phyloP scores from a whole-genome alignment of 2,329 filamentous ascomycete species.

The Pseudodiploospora longispora region DNA sequence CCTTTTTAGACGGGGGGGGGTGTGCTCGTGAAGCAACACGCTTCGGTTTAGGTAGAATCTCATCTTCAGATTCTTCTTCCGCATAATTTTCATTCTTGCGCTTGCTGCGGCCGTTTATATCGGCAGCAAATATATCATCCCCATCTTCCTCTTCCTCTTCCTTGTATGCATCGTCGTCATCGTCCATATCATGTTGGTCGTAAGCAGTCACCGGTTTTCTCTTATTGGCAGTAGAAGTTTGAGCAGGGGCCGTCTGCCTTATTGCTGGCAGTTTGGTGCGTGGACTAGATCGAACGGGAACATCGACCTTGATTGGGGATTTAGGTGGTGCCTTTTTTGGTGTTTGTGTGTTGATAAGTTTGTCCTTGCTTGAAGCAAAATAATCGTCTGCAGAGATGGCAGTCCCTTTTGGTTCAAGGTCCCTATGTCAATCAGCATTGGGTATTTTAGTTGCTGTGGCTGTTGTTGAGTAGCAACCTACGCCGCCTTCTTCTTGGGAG shows the following conservation, averaged over 20 bases:
- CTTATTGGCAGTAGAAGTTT: conserved; percentile 29
- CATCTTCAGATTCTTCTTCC: conserved; percentile 67
- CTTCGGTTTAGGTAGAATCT: conserved; percentile 53
- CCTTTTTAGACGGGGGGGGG: conserved; percentile 13
- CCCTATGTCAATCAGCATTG: conserved; percentile 17
- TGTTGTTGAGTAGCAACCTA: no score
- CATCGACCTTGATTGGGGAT: conserved; percentile 29
- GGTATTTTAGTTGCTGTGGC: no score
- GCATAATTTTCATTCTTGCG: conserved; percentile 67
- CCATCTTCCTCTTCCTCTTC: conserved; percentile 63
- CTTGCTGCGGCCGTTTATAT: conserved; percentile 57
- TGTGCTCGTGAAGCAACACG: conserved; percentile 39
- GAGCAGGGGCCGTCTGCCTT: conserved; percentile 18
- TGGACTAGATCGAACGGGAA: conserved; percentile 45
- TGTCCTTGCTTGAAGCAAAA: conserved; percentile 41
- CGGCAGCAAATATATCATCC: conserved; percentile 76
- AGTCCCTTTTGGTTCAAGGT: conserved; percentile 38
- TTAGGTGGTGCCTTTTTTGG: conserved; percentile 34
- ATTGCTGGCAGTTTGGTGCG: conserved; percentile 33
- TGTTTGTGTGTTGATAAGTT: conserved; percentile 27
- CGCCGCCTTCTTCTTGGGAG: conserved; percentile 43
- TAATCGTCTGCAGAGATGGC: conserved; percentile 50
- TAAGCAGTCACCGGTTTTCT: conserved; percentile 35
- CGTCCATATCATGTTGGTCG: conserved; percentile 33
- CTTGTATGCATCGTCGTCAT: conserved; percentile 50